Evolutionary conservation across 2,329 filamentous ascomycete species (phyloP).

Genomic region (Ophiostoma ips): DNA sequence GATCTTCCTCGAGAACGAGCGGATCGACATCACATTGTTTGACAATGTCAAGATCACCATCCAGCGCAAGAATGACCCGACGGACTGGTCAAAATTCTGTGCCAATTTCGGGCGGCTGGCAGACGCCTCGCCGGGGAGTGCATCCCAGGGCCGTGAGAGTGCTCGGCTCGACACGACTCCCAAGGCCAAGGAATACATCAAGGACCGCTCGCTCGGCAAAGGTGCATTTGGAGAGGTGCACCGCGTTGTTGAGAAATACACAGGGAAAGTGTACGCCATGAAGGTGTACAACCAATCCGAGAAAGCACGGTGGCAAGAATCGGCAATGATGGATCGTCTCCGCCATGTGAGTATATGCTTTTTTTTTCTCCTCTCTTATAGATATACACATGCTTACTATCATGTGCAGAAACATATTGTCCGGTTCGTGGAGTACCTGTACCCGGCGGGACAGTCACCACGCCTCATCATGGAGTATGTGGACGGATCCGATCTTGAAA

Average conservation of each 20-base stretch:
- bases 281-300: conserved; percentile 5
- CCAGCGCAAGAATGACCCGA: not conserved
- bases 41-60: conserved; percentile 1
- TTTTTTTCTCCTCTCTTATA: not conserved
- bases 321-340: not conserved
- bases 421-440: not conserved
- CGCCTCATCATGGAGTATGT: conserved; percentile 8
- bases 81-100: not conserved
- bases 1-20: not conserved
- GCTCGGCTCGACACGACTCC: not conserved
- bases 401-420: conserved; percentile 5
- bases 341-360: not conserved
- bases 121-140: not conserved
- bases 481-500: conserved; percentile 1
- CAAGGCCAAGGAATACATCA: conserved; percentile 1
- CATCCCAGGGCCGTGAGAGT: not conserved
- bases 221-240: conserved; percentile 4
- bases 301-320: not conserved
- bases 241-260: conserved; percentile 1
- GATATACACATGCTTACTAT: not conserved
- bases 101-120: not conserved
- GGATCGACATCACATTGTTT: not conserved
- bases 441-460: not conserved
- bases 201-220: conserved; percentile 1
- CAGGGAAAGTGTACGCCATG: conserved; percentile 3